Percentiles rank a stretch among this genome's conserved stretches.
phyloP scores from a whole-genome alignment of 2,329 filamentous ascomycete species.

The Trichoderma breve region DNA sequence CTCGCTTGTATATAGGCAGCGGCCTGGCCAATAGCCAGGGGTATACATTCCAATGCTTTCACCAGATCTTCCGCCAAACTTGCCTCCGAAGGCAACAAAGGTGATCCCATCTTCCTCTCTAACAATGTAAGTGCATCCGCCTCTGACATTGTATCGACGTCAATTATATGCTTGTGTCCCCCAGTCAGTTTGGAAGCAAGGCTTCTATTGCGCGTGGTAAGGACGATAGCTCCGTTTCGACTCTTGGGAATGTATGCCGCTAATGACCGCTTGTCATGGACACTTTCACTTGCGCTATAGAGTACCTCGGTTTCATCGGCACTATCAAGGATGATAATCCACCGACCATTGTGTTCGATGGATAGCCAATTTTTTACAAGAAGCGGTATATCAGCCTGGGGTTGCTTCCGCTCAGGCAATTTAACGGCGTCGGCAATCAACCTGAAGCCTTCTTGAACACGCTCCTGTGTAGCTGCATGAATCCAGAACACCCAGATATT shows the following conservation, averaged over 20 bases:
- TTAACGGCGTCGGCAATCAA: not conserved
- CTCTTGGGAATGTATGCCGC: constrained; percentile 24
- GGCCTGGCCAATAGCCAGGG: not conserved
- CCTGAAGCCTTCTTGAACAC: not conserved
- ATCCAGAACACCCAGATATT: not conserved
- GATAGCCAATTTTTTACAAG: constrained; percentile 33
- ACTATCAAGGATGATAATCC: not conserved
- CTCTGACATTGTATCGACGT: not conserved
- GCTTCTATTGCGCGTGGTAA: constrained; percentile 26
- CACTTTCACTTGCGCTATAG: not conserved
- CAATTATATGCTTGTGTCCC: not conserved
- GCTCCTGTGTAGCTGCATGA: not conserved
- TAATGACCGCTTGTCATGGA: not conserved
- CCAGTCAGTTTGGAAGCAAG: not conserved
- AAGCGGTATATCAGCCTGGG: constrained; percentile 26
- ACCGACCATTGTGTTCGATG: not conserved
- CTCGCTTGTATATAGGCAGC: not conserved
- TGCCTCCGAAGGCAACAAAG: not conserved
- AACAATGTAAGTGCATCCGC: not conserved
- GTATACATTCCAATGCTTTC: not conserved
- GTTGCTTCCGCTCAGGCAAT: not conserved
- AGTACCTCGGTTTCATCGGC: not conserved
- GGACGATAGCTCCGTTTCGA: constrained; percentile 31
- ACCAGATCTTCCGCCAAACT: not conserved
- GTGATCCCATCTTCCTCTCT: not conserved